Base-by-base conservation (phyloP, 2,329 filamentous ascomycete genomes). In the Fusarium algeriense region DNA sequence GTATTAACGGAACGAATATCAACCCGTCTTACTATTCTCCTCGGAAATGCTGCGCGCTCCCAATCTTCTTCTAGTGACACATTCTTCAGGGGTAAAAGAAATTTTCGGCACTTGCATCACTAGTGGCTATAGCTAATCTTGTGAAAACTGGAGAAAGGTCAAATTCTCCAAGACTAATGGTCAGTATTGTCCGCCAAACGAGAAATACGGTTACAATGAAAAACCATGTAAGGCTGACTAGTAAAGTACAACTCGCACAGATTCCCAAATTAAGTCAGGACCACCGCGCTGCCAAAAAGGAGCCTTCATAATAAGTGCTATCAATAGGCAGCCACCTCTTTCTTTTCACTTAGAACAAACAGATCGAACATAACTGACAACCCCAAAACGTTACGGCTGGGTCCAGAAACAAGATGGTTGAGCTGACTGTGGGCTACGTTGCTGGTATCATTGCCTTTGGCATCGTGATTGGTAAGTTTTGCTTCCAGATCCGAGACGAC, bases 401-500 rank as follows among this genome's bases (percentile, higher is more conserved):
- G 46, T 49, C 8, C 20, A 41, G 35, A 32, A 41, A 40, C 55
- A 60, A 46, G 17, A 75, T 75, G 71, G 40, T 52, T 40, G 69
- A 75, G 32, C 37, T 75, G 19, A 75, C 74, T 2, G 66, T 71
- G 19, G 74, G 74, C 43, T 71, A 75, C 35, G 69, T 75, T 38
- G 74, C 74, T 30, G 72, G 74, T 65, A 64, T 76, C 15, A 76
- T 76, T 49, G 74, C 73, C 44, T 67, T 71, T 43, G 64, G 59
- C 41, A 62, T 75, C 17, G 68, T 75, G 20, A 45, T 66, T 34
- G 72, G 73, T 76, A 67, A 49, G 73, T 52, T 48, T 17, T 28
- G 19, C n/a, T 41, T 19, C 7, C n/a, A 19, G 11, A 46, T 32
- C 23, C 11, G 17, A 46, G 10, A 46, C 32, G 44, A 32, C 23